These are phyloP conservation scores for Populus deltoides DNA, from an alignment of 345 rosid genomes.

Conservation along the genomic window DNA sequence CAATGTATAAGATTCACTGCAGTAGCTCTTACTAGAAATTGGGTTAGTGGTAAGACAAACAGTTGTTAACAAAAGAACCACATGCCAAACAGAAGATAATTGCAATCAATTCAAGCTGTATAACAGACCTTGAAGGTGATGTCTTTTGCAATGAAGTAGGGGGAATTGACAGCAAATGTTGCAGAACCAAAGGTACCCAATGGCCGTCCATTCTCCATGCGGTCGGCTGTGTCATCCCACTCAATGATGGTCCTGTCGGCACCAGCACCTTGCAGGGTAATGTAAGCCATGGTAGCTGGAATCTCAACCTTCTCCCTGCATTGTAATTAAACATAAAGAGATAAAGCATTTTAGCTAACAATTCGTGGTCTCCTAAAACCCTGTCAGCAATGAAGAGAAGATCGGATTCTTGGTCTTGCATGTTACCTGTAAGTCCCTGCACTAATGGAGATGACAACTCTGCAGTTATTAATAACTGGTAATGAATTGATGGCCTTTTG, in stretches of 20 bases:
- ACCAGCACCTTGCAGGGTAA: slow-evolving; percentile 38
- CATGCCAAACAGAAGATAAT: background rate
- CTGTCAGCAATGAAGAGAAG: background rate
- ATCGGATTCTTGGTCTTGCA: no score
- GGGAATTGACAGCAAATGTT: slow-evolving; percentile 46
- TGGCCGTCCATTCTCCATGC: slow-evolving; percentile 27
- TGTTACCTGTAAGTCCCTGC: slow-evolving; percentile 41
- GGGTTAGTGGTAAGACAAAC: background rate
- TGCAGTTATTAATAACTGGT: slow-evolving; percentile 36
- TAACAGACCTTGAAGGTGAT: slow-evolving; percentile 45
- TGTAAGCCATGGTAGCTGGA: slow-evolving; percentile 40
- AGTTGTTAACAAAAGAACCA: background rate
- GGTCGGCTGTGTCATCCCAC: slow-evolving; percentile 44
- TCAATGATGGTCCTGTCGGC: slow-evolving; percentile 37
- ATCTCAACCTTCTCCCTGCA: slow-evolving; percentile 50
- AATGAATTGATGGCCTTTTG: slow-evolving; percentile 37
- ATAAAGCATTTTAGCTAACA: background rate
- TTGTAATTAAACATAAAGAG: background rate
- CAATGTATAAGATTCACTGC: no score
- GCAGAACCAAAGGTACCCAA: slow-evolving; percentile 46
- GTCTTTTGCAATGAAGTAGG: slow-evolving; percentile 47
- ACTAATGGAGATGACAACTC: slow-evolving; percentile 31
- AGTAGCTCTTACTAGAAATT: no score
- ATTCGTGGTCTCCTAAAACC: background rate
- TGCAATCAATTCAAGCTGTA: background rate